phyloP scores from a whole-genome alignment of 106 monocot genomes.

The Hemerocallis citrina region DNA sequence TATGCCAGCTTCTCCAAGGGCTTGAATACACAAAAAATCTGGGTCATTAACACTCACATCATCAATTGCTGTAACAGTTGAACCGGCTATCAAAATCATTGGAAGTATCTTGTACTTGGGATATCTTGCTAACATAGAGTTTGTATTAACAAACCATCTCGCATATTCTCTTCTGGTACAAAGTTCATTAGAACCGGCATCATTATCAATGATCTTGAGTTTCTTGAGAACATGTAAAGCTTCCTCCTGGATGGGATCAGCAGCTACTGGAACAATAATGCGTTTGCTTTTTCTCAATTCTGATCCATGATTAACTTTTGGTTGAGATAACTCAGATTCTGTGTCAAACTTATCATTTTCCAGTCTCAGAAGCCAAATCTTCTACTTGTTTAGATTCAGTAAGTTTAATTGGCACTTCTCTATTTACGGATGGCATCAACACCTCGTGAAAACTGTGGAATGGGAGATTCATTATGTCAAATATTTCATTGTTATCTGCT shows the following conservation, averaged over 20 bases:
- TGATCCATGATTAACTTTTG: too few species aligned
- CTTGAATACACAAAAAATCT: conserved; percentile 88
- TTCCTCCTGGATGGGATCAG: too few species aligned
- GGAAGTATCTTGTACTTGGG: conserved; percentile 59
- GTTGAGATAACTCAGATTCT: too few species aligned
- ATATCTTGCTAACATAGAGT: conserved; percentile 70
- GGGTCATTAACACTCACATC: conserved; percentile 65
- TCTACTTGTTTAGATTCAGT: too few species aligned
- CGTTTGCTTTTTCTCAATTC: too few species aligned
- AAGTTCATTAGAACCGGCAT: conserved; percentile 57
- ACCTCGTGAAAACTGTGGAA: too few species aligned
- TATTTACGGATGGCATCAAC: too few species aligned
- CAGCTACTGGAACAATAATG: too few species aligned
- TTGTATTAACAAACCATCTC: conserved; percentile 81
- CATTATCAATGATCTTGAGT: conserved; percentile 80
- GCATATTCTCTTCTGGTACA: conserved; percentile 93
- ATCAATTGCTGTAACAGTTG: conserved; percentile 58
- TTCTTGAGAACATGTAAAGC: too few species aligned
- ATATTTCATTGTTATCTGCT: conserved; percentile 79
- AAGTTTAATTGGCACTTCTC: too few species aligned
- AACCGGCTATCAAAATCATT: conserved; percentile 20
- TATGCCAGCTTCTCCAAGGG: conserved; percentile 82
- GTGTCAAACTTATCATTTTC: too few species aligned
- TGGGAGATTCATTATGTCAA: conserved; percentile 99
- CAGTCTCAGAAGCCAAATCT: too few species aligned